A percentile compares a stretch with the other conserved stretches of the same genome.
Evolutionary conservation across 176 grass and related monocot species (phyloP).

Genomic region (Tuctoria greenei): DNA sequence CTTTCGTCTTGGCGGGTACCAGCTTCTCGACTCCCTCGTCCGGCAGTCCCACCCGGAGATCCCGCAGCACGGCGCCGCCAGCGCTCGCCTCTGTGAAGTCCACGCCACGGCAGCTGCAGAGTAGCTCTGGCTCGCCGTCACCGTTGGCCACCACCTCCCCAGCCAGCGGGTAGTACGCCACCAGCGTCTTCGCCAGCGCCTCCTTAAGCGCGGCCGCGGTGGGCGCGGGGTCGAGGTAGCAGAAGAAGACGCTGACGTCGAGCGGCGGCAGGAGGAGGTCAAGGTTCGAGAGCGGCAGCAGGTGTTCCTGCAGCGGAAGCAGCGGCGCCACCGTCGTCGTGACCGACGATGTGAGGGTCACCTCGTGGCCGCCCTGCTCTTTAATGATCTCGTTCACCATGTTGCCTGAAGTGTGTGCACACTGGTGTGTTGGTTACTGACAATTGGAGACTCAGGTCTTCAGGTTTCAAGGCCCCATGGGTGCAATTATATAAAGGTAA

Average conservation of each 20-base stretch:
- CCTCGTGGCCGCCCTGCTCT: conserved; percentile 6
- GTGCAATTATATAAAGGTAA: not conserved
- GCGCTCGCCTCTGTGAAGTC: conserved; percentile 45
- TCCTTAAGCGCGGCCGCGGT: conserved; percentile 44
- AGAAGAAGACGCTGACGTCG: conserved; percentile 68
- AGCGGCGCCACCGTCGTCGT: conserved; percentile 43
- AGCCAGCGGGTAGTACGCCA: conserved; percentile 63
- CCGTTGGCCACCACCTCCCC: conserved; percentile 54
- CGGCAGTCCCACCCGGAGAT: conserved; percentile 38
- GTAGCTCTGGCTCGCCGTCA: conserved; percentile 65
- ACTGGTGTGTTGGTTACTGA: not conserved
- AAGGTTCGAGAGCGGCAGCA: conserved; percentile 62
- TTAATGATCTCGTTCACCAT: conserved; percentile 46
- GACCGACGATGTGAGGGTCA: conserved; percentile 33
- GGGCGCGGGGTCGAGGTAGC: conserved; percentile 47
- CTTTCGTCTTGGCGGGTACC: conserved; percentile 49
- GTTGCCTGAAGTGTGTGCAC: not conserved
- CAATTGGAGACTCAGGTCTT: not conserved
- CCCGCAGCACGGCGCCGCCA: conserved; percentile 38
- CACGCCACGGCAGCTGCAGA: conserved; percentile 67
- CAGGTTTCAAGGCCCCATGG: not conserved
- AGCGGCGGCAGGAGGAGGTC: conserved; percentile 69
- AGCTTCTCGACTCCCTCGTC: conserved; percentile 59
- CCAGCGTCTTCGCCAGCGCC: conserved; percentile 52
- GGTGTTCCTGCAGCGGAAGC: conserved; percentile 48